Base-by-base conservation (phyloP, 1,284 basidiomycete species). In the Pyrrhoderma noxium region DNA sequence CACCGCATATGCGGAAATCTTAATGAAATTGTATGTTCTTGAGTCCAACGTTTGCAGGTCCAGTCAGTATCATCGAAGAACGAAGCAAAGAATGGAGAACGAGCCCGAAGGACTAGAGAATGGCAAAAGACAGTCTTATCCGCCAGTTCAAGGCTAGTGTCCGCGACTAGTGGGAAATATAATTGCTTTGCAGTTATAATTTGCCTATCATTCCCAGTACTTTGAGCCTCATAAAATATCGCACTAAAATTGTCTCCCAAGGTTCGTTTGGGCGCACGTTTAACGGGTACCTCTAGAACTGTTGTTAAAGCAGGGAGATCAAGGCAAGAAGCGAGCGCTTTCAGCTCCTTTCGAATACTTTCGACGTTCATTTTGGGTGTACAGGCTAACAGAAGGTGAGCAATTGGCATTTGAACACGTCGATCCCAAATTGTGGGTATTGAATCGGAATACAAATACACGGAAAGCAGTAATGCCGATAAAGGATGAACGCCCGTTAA, bases 401-500 rank as follows among this genome's bases (percentile, higher is more conserved):
- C 70, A 2, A 88, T 67, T 1, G 70, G 66, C 1, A 69, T 61
- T 1, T 72, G 70, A 8, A 97, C 73, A 9, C 92, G 81, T 9
- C 76, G 73, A 61, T 97, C 93, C 91, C 93, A 96, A 4, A 95
- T 64, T 0, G 91, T 80, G 5, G 89, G 74, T 0, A 94, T 65
- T 23, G 85, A 77, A 64, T 98, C 94, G 2, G 89, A 80, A 68
- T 98, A 98, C 9, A 98, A 64, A 63, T 95, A 98, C 44, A 85
- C 77, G 14, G 96, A 64, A 4, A 98, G 70, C 21, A 97, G 75
- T 8, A 97, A 74, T 3, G 86, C 69, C 0, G 91, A 73, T 2
- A 93, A 68, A 0, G 85, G 71, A 41, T 79, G 76, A 57, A 77
- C 79, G 2, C 79, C 77, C 0, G 64, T 59, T 37, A 89, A 58